Base-by-base conservation (phyloP, 2,329 filamentous ascomycete species). In the Trichoderma endophyticum region DNA sequence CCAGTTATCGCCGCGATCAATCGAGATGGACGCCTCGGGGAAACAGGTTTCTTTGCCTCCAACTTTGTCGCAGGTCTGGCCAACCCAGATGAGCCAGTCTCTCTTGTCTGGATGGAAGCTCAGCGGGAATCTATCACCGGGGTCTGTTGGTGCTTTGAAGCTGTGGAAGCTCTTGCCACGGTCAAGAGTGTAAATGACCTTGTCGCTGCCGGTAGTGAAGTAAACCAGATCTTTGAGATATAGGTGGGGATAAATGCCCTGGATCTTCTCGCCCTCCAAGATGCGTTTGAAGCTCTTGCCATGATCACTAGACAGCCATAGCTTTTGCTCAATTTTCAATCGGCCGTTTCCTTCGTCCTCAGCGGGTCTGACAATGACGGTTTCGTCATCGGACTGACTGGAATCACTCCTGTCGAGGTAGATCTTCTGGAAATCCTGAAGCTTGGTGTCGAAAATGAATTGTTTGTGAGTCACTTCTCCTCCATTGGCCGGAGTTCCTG, bases 31-130 rank as follows among this genome's bases (percentile, higher is more conserved):
- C 2, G 95, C 93, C 73, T 92, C 89, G 1, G 86, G 86, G 76
- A 93, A 91, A 80, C 95, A 98, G 39, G 88, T 80, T 34, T 84
- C 82, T 18, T 81, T 82, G 7, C 81, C 80, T 12, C 84, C 85
- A 4, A 83, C 79, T 36, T 80, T 81, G 57, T 90, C 88, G 79
- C 93, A 97, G 73, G 91, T 88, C 74, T 90, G 83, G 51, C 95
- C 95, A 63, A 92, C 89, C 94, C 95, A 98, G 73, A 99, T 92
- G 57, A 98, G 85, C 94, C 94, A 98, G 77, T 97, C 92, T 79
- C 91, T 92, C 77, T 92, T 89, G 75, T 92, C 89, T 1, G 94
- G 92, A 77, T 99, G 96, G 83, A 99, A 99, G 43, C 86, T 85
- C 56, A 94, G 86, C 21, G 89, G 86, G 7, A 83, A 78, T 4